Evolutionary conservation across 2,329 filamentous ascomycete genomes (phyloP), one percentile per base, ranked within the genome.

Genomic region (Pseudocercospora fijiensis): DNA sequence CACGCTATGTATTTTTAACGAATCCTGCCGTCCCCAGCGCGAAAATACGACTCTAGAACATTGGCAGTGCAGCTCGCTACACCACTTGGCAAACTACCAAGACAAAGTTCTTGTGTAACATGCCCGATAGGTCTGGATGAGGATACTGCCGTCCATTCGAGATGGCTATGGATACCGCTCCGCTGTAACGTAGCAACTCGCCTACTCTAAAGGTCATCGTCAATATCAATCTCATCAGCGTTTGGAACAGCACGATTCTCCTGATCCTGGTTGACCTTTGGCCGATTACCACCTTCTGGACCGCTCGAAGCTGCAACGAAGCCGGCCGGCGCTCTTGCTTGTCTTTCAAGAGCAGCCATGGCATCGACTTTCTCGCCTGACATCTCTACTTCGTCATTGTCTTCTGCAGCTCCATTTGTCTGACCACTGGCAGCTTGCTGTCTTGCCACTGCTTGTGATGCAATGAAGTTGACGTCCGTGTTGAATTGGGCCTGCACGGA

Each of bases 401-500:
- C 77, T 30, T 74, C 78, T 47, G 74, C 77, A 20, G 75, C 78
- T 45, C 75, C 79, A 60, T 80, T 78, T 37, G 63, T 77, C 65
- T 78, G 80, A 61, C 55, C 66, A 8, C 53, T 67, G 18, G 65
- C 64, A 59, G 68, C 83, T 69, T 84, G 85, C 76, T 96, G 90
- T 67, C 92, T 87, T 22, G 92, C 92, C 69, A 99, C 83, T 26
- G 95, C 95, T 77, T 99, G 95, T 4, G 92, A 96, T 9, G 95
- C 95, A 77, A 99, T 97, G 75, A 97, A 99, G 76, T 93, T 96
- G 82, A 99, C 94, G 74, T 99, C 95, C 51, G 96, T 99, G 75
- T 98, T 98, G 83, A 96, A 99, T 80, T 97, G 91, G 59, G 95
- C 94, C 78, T 97, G 92, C 11, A 99, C 95, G 78, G 92, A 96